A percentile compares a stretch with the other conserved stretches of the same genome.
phyloP scores from a whole-genome alignment of 2,329 filamentous ascomycete species.

The Sarocladiaceae sp. region DNA sequence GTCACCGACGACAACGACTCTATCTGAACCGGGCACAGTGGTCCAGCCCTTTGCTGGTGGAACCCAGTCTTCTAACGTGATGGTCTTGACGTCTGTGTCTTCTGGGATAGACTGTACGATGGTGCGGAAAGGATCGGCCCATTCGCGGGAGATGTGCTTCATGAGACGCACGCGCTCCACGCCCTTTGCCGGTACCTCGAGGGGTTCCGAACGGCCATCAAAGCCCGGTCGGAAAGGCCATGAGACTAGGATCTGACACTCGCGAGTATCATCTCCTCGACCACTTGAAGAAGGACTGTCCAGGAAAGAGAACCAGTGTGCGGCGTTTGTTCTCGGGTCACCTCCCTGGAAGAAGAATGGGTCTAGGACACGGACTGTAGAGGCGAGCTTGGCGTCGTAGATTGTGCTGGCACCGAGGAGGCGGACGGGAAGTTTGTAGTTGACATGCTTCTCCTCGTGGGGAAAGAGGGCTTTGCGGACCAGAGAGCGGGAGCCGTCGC shows the following conservation, averaged over 20 bases:
- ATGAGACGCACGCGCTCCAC: not conserved
- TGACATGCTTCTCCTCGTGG: not conserved
- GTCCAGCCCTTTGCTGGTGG: not conserved
- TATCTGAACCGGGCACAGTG: not conserved
- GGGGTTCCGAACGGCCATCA: not conserved
- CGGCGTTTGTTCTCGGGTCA: constrained; percentile 1
- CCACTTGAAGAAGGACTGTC: constrained; percentile 5
- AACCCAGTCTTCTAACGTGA: constrained; percentile 9
- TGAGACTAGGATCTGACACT: constrained; percentile 3
- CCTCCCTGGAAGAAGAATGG: constrained; percentile 10
- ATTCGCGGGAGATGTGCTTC: not conserved
- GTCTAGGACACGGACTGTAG: not conserved
- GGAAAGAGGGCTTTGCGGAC: not conserved
- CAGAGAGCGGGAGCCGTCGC: constrained; percentile 3
- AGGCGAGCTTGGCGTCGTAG: not conserved
- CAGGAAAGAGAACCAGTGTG: constrained; percentile 11
- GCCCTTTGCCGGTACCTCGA: not conserved
- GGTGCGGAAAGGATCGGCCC: not conserved
- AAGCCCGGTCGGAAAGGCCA: not conserved
- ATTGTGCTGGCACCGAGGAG: not conserved
- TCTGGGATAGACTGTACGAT: not conserved
- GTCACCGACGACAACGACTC: constrained; percentile 4
- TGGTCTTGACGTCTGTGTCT: constrained; percentile 7
- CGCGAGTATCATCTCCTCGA: constrained; percentile 1
- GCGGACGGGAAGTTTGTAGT: not conserved